Percentiles rank a stretch among this genome's conserved stretches.
Conservation (phyloP, 2,329 filamentous ascomycete species). For the Fusarium newnesense region DNA sequence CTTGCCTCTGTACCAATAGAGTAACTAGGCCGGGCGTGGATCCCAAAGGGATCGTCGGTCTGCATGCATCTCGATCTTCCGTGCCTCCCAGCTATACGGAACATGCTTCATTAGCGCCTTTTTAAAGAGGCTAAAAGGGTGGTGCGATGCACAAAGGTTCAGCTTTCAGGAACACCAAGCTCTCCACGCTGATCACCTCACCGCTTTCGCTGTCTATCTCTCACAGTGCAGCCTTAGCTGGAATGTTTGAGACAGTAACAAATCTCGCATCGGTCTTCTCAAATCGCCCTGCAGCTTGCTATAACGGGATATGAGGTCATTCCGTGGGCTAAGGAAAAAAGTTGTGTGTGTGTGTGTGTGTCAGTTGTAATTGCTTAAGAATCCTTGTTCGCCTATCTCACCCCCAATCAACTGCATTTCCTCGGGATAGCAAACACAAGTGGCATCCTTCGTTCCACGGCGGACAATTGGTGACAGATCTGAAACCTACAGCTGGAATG, state of each 20-base stretch:
- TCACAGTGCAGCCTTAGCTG: not conserved
- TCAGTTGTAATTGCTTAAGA: not conserved
- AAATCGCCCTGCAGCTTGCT: not conserved
- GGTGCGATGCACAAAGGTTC: conserved; percentile 33
- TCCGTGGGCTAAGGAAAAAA: not conserved
- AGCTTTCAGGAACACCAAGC: conserved; percentile 33
- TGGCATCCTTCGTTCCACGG: not conserved
- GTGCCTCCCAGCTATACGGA: conserved; percentile 39
- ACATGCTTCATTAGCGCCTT: conserved; percentile 38
- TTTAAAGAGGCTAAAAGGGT: conserved; percentile 5
- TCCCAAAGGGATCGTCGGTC: conserved; percentile 24
- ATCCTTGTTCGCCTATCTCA: conserved; percentile 1
- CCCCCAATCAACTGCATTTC: conserved; percentile 4
- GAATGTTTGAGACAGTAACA: not conserved
- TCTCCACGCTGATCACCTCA: conserved; percentile 27
- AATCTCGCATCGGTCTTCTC: not conserved
- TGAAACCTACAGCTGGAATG: not conserved
- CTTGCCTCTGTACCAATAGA: conserved; percentile 7
- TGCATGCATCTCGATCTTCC: conserved; percentile 39
- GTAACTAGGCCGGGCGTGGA: conserved; percentile 11
- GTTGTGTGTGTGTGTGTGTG: not conserved
- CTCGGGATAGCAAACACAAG: not conserved
- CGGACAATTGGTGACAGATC: not conserved
- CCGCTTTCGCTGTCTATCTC: conserved; percentile 29
- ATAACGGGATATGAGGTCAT: conserved; percentile 18